phyloP scores from a whole-genome alignment of 163 green algal genomes.

The Chlorella variabilis region DNA sequence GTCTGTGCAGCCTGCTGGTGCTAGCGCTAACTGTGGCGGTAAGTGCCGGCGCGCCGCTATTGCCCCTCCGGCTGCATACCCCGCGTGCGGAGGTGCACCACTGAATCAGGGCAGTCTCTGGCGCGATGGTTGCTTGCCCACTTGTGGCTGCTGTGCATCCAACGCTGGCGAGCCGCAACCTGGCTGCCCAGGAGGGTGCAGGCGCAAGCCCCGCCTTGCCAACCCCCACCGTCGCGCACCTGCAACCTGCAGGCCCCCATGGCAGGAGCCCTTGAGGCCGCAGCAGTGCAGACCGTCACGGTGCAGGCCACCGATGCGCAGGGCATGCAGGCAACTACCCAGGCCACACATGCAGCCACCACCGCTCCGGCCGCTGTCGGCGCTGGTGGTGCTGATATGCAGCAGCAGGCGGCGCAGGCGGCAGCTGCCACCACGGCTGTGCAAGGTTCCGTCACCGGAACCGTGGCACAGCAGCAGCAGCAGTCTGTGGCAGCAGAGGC shows the following conservation, averaged over 20 bases:
- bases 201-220: no score
- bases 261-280: not conserved
- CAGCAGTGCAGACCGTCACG: not conserved
- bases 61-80: not conserved
- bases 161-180: no score
- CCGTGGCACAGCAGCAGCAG: not conserved
- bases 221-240: no score
- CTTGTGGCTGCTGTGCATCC: no score
- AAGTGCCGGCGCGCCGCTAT: not conserved
- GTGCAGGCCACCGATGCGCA: not conserved
- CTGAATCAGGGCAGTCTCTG: no score
- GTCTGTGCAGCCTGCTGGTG: not conserved
- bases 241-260: not conserved
- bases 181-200: no score
- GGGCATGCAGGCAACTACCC: not conserved
- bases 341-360: not conserved
- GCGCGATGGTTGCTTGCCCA: no score
- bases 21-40: conserved; percentile 5
- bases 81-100: not conserved
- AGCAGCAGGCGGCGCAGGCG: not conserved
- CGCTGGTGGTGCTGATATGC: not conserved
- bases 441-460: no score
- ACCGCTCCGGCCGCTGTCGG: not conserved
- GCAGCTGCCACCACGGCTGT: not conserved
- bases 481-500: not conserved